Conservation (phyloP, 345 rosid genomes). For the Melaleuca alternifolia region DNA sequence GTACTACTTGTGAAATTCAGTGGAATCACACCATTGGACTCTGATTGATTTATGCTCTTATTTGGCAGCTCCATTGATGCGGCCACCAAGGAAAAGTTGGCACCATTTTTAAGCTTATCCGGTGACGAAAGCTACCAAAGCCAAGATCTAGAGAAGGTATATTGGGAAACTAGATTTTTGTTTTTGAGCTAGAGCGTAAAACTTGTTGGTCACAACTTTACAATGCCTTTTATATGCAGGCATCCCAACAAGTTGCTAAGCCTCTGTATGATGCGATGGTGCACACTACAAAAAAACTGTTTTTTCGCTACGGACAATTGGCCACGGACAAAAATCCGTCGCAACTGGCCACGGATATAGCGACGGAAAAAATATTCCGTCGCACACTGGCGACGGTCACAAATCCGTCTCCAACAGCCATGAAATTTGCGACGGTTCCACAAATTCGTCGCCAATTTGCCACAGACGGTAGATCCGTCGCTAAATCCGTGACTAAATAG, state of each 20-base stretch:
- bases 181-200: not conserved
- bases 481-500: too few relatives aligned
- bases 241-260: conserved; percentile 87
- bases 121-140: conserved; percentile 87
- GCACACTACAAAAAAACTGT: too few relatives aligned
- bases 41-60: not conserved
- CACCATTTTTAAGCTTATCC: conserved; percentile 63
- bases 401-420: too few relatives aligned
- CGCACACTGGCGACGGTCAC: too few relatives aligned
- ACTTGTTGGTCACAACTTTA: not conserved
- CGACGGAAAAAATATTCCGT: too few relatives aligned
- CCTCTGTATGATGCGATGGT: conserved; percentile 79
- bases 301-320: too few relatives aligned
- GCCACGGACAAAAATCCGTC: too few relatives aligned
- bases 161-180: not conserved
- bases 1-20: not conserved
- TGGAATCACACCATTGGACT: not conserved
- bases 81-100: conserved; percentile 67
- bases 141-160: conserved; percentile 95
- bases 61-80: conserved; percentile 66
- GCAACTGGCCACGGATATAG: too few relatives aligned
- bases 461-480: too few relatives aligned
- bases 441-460: too few relatives aligned
- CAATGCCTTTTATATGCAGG: conserved; percentile 25
- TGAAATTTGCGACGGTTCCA: too few relatives aligned